These are phyloP conservation scores for Phyllosticta ampelicida DNA, from an alignment of 2,329 filamentous ascomycete species.

Conservation along the genomic window DNA sequence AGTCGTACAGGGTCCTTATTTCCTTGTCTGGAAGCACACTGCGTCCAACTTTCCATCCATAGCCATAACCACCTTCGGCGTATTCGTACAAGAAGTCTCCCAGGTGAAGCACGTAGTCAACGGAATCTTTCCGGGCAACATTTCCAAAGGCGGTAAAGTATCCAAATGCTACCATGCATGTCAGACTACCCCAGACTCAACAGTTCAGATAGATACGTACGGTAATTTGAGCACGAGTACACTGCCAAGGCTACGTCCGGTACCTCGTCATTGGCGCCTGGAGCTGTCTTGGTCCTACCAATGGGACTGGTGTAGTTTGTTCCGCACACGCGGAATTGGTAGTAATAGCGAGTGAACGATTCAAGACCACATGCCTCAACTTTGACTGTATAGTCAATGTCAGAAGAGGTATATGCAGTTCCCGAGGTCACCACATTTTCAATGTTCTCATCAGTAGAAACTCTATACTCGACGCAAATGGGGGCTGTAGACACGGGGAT, in stretches of 20 bases:
- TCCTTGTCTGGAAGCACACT: constrained; percentile 26
- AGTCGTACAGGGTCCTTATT: constrained; percentile 34
- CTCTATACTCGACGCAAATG: constrained; percentile 54
- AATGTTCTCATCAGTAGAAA: constrained; percentile 39
- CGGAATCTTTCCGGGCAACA: constrained; percentile 26
- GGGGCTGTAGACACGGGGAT: constrained; percentile 45
- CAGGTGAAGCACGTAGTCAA: constrained; percentile 32
- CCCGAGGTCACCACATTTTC: constrained; percentile 42
- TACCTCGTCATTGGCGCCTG: constrained; percentile 43
- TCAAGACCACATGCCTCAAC: constrained; percentile 52
- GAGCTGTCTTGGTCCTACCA: constrained; percentile 59
- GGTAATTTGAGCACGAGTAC: constrained; percentile 61
- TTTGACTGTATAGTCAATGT: constrained; percentile 65
- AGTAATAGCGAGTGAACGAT: constrained; percentile 55
- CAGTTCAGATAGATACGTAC: constrained; percentile 25
- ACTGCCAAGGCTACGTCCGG: constrained; percentile 52
- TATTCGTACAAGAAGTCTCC: constrained; percentile 37
- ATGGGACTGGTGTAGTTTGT: constrained; percentile 49
- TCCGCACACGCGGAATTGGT: constrained; percentile 56
- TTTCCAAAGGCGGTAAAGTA: constrained; percentile 42
- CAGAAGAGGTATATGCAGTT: constrained; percentile 56
- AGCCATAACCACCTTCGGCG: constrained; percentile 26
- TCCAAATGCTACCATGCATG: constrained; percentile 26
- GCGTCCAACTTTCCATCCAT: constrained; percentile 23
- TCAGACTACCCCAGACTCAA: neutral